Evolutionary conservation across 2,329 filamentous ascomycete species (phyloP).

Genomic region (Verticillium alfalfae): DNA sequence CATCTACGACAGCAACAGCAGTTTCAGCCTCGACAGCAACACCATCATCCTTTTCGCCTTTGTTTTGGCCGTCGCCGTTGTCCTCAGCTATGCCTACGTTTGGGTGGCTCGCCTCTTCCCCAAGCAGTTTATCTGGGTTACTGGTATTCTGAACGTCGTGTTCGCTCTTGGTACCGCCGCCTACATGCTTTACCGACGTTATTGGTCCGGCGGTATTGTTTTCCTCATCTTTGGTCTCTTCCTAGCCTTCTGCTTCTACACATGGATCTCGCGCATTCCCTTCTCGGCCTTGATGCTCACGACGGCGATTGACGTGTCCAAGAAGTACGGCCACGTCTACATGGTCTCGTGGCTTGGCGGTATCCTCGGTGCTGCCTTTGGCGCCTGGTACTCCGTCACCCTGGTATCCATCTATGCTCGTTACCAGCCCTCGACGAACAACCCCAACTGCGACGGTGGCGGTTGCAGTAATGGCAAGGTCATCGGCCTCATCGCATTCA

Average conservation of each 20-base stretch:
- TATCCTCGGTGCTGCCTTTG: slow-evolving; percentile 67
- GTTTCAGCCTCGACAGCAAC: slow-evolving; percentile 69
- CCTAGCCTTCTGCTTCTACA: slow-evolving; percentile 75
- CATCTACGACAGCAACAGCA: slow-evolving; percentile 65
- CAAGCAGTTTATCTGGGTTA: slow-evolving; percentile 89
- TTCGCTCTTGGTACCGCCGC: slow-evolving; percentile 81
- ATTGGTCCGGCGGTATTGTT: slow-evolving; percentile 81
- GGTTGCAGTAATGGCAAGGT: slow-evolving; percentile 72
- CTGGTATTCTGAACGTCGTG: slow-evolving; percentile 80
- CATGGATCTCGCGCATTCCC: slow-evolving; percentile 85
- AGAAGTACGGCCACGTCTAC: slow-evolving; percentile 80
- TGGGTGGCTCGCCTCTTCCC: slow-evolving; percentile 71
- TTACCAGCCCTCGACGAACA: slow-evolving; percentile 60
- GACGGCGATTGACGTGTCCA: slow-evolving; percentile 79
- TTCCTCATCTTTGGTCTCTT: slow-evolving; percentile 81
- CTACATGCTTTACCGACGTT: slow-evolving; percentile 72
- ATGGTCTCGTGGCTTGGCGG: slow-evolving; percentile 81
- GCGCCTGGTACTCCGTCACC: slow-evolving; percentile 81
- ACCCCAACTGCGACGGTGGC: slow-evolving; percentile 49
- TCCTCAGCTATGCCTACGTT: slow-evolving; percentile 74
- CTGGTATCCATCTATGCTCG: slow-evolving; percentile 81
- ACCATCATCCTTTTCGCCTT: slow-evolving; percentile 83
- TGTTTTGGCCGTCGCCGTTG: slow-evolving; percentile 65
- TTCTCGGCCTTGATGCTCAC: slow-evolving; percentile 88
- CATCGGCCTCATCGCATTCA: slow-evolving; percentile 77